These are phyloP conservation scores for Malus orientalis DNA, from an alignment of 306 rosid genomes.

Conservation along the genomic window DNA sequence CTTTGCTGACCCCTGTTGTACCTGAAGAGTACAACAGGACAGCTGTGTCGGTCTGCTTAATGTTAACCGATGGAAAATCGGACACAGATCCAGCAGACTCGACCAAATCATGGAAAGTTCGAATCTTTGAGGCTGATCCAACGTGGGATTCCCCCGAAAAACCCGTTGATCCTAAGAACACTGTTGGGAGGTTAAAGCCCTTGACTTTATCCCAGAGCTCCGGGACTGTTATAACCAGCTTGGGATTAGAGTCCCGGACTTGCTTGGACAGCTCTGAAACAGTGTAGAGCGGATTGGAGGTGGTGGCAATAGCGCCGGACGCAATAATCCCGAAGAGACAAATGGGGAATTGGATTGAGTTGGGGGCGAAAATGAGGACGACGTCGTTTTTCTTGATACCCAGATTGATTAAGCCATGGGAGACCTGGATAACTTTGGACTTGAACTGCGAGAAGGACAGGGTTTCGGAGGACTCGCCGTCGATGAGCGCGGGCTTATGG, in stretches of 20 bases:
- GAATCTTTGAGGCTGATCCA: neutral
- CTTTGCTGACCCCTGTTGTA: slow-evolving; percentile 79
- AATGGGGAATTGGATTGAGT: slow-evolving; percentile 43
- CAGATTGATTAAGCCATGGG: slow-evolving; percentile 43
- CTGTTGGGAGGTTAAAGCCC: slow-evolving; percentile 41
- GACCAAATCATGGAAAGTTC: slow-evolving; percentile 36
- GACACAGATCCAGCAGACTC: slow-evolving; percentile 22
- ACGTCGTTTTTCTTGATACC: slow-evolving; percentile 69
- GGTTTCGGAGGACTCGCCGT: slow-evolving; percentile 39
- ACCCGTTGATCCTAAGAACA: slow-evolving; percentile 28
- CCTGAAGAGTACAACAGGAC: slow-evolving; percentile 80
- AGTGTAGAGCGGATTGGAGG: slow-evolving; percentile 69
- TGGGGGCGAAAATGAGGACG: slow-evolving; percentile 72
- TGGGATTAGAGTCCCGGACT: slow-evolving; percentile 61
- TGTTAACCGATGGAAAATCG: slow-evolving; percentile 32
- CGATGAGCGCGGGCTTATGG: slow-evolving; percentile 55
- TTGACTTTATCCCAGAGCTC: slow-evolving; percentile 57
- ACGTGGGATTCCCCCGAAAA: neutral
- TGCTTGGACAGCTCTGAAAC: slow-evolving; percentile 58
- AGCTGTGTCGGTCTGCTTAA: slow-evolving; percentile 65
- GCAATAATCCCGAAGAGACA: slow-evolving; percentile 53
- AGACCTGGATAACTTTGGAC: slow-evolving; percentile 30
- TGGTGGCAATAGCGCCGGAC: slow-evolving; percentile 64
- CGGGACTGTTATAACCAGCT: slow-evolving; percentile 51
- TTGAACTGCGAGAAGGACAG: slow-evolving; percentile 48